These are phyloP conservation scores for Gracilaria domingensis DNA, from an alignment of 23 red algal species.

Conservation along the genomic window DNA sequence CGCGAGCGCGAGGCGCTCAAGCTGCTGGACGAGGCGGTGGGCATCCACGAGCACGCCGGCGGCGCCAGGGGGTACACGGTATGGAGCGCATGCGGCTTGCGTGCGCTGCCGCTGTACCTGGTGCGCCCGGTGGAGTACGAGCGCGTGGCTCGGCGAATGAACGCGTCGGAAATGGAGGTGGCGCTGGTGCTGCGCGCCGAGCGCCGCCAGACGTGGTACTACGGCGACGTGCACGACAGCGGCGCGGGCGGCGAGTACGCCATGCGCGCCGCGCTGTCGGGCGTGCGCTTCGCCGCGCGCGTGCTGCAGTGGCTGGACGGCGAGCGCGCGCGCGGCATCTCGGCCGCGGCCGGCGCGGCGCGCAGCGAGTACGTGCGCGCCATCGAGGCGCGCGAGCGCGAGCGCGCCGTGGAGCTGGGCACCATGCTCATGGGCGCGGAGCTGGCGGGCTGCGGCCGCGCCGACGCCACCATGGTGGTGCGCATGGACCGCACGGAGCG, in stretches of 20 bases:
- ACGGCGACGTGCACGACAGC: constrained; percentile 42
- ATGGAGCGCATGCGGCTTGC: constrained; percentile 1
- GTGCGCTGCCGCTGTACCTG: constrained; percentile 51
- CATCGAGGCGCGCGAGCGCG: constrained; percentile 37
- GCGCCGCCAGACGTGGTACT: constrained; percentile 11
- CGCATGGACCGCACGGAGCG: constrained; percentile 38
- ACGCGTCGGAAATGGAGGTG: constrained; percentile 65
- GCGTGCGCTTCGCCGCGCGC: constrained; percentile 41
- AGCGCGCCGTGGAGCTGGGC: constrained; percentile 57
- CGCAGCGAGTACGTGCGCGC: constrained; percentile 50
- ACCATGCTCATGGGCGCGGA: constrained; percentile 20
- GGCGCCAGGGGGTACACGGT: constrained; percentile 31
- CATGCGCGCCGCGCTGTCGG: constrained; percentile 50
- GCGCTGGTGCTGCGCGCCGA: not conserved
- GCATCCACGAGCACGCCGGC: not conserved
- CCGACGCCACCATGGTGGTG: constrained; percentile 52
- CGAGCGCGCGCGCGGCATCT: constrained; percentile 33
- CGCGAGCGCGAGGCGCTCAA: not conserved
- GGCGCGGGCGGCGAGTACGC: constrained; percentile 42
- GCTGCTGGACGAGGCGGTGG: constrained; percentile 44
- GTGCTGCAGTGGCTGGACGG: constrained; percentile 52
- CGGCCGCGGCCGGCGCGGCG: constrained; percentile 13
- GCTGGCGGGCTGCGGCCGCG: not conserved
- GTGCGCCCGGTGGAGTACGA: constrained; percentile 63
- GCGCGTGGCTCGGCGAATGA: constrained; percentile 22